Conservation (phyloP, 148 eudicot species). For the Polygonum aviculare region DNA sequence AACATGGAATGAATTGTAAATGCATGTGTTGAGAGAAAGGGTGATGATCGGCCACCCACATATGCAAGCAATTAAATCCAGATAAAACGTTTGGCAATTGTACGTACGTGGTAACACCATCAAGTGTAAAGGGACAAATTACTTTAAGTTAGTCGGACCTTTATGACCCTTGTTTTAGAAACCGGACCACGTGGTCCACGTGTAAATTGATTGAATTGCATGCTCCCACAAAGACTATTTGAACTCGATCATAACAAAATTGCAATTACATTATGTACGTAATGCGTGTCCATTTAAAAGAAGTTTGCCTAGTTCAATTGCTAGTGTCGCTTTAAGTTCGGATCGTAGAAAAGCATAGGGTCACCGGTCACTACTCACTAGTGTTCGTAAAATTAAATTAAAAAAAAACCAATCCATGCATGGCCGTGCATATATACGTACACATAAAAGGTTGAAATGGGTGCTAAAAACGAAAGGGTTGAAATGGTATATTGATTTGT, state of each 20-base stretch:
- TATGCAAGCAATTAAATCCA: neutral
- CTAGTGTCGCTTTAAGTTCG: too few species aligned
- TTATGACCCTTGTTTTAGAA: neutral
- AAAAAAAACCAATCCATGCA: too few species aligned
- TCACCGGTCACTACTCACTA: too few species aligned
- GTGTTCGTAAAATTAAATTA: too few species aligned
- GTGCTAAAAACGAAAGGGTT: too few species aligned
- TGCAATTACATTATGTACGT: too few species aligned
- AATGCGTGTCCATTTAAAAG: too few species aligned
- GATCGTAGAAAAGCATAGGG: too few species aligned
- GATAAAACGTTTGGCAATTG: neutral
- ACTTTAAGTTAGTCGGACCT: neutral
- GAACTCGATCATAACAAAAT: too few species aligned
- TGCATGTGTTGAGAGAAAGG: slow-evolving; percentile 4
- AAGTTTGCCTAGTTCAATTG: too few species aligned
- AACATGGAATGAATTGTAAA: slow-evolving; percentile 1
- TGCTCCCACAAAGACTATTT: too few species aligned
- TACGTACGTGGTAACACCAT: neutral
- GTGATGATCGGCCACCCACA: neutral
- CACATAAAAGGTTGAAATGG: neutral
- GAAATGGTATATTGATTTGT: neutral
- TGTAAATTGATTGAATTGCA: neutral
- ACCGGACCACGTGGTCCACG: neutral
- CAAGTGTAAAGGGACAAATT: neutral
- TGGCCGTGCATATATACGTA: too few species aligned